Evolutionary conservation across 1,284 basidiomycete species (phyloP).

Genomic region (Apiotrichum laibachii): DNA sequence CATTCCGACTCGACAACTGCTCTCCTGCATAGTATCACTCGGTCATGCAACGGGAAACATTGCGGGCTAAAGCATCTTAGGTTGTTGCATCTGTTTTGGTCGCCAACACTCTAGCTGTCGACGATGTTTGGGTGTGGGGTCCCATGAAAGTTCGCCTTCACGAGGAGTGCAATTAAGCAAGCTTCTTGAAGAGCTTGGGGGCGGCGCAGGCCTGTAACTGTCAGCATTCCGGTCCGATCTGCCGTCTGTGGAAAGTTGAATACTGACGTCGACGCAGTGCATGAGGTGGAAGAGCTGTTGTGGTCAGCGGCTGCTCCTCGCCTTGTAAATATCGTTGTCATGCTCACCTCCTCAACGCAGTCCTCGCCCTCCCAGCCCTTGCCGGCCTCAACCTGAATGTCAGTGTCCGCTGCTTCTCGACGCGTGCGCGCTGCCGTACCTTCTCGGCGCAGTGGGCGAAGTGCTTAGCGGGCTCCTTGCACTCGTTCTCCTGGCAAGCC

Average conservation of each 20-base stretch:
- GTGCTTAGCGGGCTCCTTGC: slow-evolving; percentile 71
- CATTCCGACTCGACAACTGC: too few species aligned
- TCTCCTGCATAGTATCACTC: background rate
- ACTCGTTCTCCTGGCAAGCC: slow-evolving; percentile 70
- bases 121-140: slow-evolving; percentile 1
- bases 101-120: slow-evolving; percentile 10
- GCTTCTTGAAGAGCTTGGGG: slow-evolving; percentile 70
- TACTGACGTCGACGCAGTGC: slow-evolving; percentile 80
- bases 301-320: slow-evolving; percentile 4
- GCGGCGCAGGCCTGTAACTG: slow-evolving; percentile 64
- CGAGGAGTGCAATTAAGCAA: slow-evolving; percentile 44
- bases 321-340: background rate
- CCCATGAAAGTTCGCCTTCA: background rate
- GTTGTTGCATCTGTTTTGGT: slow-evolving; percentile 25
- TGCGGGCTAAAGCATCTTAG: slow-evolving; percentile 2
- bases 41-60: background rate
- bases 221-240: background rate
- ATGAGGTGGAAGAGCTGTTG: slow-evolving; percentile 56
- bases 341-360: slow-evolving; percentile 78
- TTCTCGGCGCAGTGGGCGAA: slow-evolving; percentile 89
- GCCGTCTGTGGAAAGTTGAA: background rate
- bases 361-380: slow-evolving; percentile 82
- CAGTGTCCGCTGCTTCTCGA: background rate
- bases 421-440: slow-evolving; percentile 51
- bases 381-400: slow-evolving; percentile 57